phyloP scores from a whole-genome alignment of 2,329 filamentous ascomycete species.

The Hypoxylon sp. region DNA sequence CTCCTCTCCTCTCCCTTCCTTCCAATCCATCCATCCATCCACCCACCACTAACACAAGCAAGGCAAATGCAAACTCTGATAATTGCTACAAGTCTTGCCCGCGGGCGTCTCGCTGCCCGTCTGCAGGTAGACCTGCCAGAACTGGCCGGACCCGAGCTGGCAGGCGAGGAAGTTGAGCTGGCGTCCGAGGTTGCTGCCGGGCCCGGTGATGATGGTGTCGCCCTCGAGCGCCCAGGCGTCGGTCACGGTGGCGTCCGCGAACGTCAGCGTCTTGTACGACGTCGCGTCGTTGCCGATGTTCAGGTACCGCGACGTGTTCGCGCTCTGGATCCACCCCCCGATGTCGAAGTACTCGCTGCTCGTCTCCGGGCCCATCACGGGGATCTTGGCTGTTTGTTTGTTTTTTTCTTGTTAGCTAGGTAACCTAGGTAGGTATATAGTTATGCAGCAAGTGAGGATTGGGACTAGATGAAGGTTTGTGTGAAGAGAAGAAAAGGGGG shows the following conservation, averaged over 20 bases:
- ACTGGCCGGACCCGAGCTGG: constrained; percentile 51
- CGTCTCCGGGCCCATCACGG: constrained; percentile 61
- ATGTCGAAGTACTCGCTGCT: constrained; percentile 60
- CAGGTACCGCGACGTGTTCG: constrained; percentile 57
- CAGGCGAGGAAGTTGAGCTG: constrained; percentile 63
- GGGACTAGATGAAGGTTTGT: neutral
- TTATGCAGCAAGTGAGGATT: constrained; percentile 3
- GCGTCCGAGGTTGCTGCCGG: constrained; percentile 39
- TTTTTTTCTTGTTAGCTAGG: neutral
- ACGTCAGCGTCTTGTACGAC: constrained; percentile 62
- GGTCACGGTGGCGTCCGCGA: constrained; percentile 52
- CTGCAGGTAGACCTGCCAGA: constrained; percentile 62
- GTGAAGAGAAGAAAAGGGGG: neutral
- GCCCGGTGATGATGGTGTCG: constrained; percentile 43
- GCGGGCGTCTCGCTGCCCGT: constrained; percentile 59
- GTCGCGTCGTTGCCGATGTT: constrained; percentile 57
- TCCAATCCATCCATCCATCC: neutral
- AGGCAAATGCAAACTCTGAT: constrained; percentile 63
- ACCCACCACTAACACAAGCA: constrained; percentile 54
- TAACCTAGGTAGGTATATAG: constrained; percentile 2
- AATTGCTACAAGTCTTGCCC: constrained; percentile 61
- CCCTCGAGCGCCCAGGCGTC: constrained; percentile 61
- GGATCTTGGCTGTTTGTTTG: constrained; percentile 47
- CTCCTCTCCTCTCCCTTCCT: neutral
- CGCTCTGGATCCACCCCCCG: constrained; percentile 57